Evolutionary conservation across 2,329 filamentous ascomycete genomes (phyloP).

Genomic region (Shiraia bambusicola): DNA sequence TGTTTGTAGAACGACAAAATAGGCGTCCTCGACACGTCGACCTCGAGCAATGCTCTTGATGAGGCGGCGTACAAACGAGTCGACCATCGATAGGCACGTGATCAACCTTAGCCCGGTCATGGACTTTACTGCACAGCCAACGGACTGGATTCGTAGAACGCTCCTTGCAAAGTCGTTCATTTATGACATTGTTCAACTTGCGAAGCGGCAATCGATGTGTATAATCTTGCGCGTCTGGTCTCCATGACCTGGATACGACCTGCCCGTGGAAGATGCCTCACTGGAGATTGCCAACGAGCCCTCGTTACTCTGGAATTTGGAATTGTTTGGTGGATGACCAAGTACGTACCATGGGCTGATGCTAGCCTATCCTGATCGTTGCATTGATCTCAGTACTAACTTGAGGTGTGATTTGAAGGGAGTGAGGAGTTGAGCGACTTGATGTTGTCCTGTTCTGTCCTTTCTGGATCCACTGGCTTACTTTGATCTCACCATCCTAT

Average conservation of each 20-base stretch:
- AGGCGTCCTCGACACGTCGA: conserved; percentile 25
- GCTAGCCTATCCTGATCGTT: conserved; percentile 26
- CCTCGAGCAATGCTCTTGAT: conserved; percentile 33
- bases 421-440: conserved; percentile 10
- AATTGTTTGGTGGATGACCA: conserved; percentile 23
- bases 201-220: conserved; percentile 17
- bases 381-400: conserved; percentile 37
- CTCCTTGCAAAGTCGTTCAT: conserved; percentile 28
- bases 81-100: conserved; percentile 22
- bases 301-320: conserved; percentile 14
- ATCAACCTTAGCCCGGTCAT: conserved; percentile 12
- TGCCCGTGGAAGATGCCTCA: neutral
- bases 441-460: conserved; percentile 15
- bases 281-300: conserved; percentile 7
- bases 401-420: conserved; percentile 31
- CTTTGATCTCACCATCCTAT: conserved; percentile 1
- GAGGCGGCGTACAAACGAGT: conserved; percentile 27
- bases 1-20: conserved; percentile 32
- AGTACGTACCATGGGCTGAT: conserved; percentile 41
- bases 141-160: conserved; percentile 24
- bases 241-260: conserved; percentile 3
- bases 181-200: conserved; percentile 28
- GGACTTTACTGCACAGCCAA: conserved; percentile 13
- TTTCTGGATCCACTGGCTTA: conserved; percentile 10
- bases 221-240: conserved; percentile 1